Conservation (phyloP, 2,329 filamentous ascomycete genomes). For the Fusarium pseudonygamai region DNA sequence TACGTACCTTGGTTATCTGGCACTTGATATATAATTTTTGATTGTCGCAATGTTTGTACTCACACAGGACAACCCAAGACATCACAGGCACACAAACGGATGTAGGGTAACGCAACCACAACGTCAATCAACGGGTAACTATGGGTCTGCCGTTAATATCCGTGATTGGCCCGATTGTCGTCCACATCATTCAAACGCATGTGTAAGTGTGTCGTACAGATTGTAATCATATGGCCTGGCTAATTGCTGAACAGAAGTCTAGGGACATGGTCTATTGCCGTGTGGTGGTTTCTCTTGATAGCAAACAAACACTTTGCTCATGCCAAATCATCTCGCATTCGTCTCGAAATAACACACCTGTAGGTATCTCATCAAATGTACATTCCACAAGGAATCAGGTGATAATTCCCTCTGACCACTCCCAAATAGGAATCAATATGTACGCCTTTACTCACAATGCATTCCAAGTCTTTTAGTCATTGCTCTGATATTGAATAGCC, state of each 20-base stretch:
- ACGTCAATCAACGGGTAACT: not conserved
- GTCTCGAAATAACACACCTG: not conserved
- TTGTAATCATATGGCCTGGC: not conserved
- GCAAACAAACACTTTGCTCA: not conserved
- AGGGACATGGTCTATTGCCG: not conserved
- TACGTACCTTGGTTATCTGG: rapidly evolving
- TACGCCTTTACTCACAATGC: not conserved
- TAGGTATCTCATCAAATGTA: not conserved
- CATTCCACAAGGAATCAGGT: not conserved
- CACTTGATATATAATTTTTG: not conserved
- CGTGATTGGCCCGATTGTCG: not conserved
- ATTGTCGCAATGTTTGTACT: not conserved
- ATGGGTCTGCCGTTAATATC: not conserved
- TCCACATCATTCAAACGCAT: not conserved
- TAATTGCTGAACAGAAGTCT: not conserved
- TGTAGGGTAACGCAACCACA: not conserved
- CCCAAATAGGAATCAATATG: not conserved
- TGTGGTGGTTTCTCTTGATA: not conserved
- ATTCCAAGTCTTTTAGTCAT: not conserved
- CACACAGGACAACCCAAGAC: not conserved
- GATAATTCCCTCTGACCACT: not conserved
- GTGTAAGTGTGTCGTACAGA: not conserved
- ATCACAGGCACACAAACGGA: too few species aligned
- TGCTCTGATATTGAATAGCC: too few species aligned
- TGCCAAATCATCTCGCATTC: not conserved